Conservation (phyloP, 805 yeast genomes). For the Danielozyma ontarioensis region DNA sequence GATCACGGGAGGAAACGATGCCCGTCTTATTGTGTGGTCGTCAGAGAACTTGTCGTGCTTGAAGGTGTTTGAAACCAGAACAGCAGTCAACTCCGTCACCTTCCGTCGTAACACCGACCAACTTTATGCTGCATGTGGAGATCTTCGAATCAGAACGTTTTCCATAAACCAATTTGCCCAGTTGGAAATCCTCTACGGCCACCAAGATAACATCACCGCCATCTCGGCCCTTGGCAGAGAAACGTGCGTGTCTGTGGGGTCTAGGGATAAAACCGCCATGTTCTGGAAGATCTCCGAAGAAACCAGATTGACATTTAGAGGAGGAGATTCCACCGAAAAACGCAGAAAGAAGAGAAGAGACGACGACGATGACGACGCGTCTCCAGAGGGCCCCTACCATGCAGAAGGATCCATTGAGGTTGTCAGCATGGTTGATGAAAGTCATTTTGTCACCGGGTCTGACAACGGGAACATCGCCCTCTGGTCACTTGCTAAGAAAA, state of each 20-base stretch:
- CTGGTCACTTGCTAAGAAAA: slow-evolving; percentile 90
- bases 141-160: slow-evolving; percentile 82
- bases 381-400: slow-evolving; percentile 27
- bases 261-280: slow-evolving; percentile 92
- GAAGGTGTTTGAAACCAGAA: slow-evolving; percentile 73
- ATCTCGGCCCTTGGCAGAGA: slow-evolving; percentile 79
- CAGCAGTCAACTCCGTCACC: slow-evolving; percentile 64
- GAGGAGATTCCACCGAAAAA: slow-evolving; percentile 63
- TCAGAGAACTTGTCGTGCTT: slow-evolving; percentile 70
- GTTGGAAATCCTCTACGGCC: slow-evolving; percentile 89
- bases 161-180: slow-evolving; percentile 83
- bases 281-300: slow-evolving; percentile 97
- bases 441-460: slow-evolving; percentile 89
- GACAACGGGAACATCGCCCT: slow-evolving; percentile 88
- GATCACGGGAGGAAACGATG: slow-evolving; percentile 88
- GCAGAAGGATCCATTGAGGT: slow-evolving; percentile 88
- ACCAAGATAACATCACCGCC: slow-evolving; percentile 84
- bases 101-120: slow-evolving; percentile 82
- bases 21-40: slow-evolving; percentile 80
- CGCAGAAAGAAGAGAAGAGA: slow-evolving; percentile 30
- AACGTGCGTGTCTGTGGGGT: slow-evolving; percentile 92
- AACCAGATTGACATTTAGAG: slow-evolving; percentile 86
- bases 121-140: slow-evolving; percentile 89
- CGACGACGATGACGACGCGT: slow-evolving; percentile 16
- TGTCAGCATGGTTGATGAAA: slow-evolving; percentile 86